These are phyloP conservation scores for Physcomitrium patens DNA, from an alignment of 225 moss, liverwort and hornwort genomes.

Conservation along the genomic window DNA sequence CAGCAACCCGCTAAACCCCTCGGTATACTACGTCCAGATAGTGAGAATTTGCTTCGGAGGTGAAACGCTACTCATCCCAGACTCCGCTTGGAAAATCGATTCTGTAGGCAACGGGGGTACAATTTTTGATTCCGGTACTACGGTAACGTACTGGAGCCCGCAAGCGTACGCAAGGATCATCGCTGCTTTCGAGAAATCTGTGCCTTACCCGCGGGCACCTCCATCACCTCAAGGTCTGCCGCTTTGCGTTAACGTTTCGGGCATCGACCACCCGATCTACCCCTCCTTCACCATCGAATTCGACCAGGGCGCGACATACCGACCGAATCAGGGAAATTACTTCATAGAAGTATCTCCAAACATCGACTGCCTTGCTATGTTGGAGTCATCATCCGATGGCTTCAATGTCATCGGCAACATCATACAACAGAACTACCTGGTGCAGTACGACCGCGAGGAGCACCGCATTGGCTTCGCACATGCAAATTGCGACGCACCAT, in stretches of 20 bases:
- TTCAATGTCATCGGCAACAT: slow-evolving; percentile 76
- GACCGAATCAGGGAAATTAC: slow-evolving; percentile 59
- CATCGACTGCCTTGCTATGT: slow-evolving; percentile 72
- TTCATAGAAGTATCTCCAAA: slow-evolving; percentile 58
- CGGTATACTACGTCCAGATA: slow-evolving; percentile 65
- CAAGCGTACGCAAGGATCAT: slow-evolving; percentile 52
- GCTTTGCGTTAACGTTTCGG: slow-evolving; percentile 60
- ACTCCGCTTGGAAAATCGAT: slow-evolving; percentile 52
- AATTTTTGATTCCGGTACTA: slow-evolving; percentile 76
- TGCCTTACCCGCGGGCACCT: slow-evolving; percentile 49
- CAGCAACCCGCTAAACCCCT: slow-evolving; percentile 40
- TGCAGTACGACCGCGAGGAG: slow-evolving; percentile 66
- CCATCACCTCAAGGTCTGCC: slow-evolving; percentile 57
- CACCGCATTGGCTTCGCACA: slow-evolving; percentile 65
- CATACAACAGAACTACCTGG: slow-evolving; percentile 79
- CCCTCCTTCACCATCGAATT: slow-evolving; percentile 56
- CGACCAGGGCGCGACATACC: slow-evolving; percentile 57
- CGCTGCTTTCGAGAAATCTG: slow-evolving; percentile 38
- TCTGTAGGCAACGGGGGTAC: slow-evolving; percentile 65
- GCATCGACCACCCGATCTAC: slow-evolving; percentile 30
- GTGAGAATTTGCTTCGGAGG: slow-evolving; percentile 46
- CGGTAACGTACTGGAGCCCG: slow-evolving; percentile 64
- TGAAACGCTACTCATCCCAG: slow-evolving; percentile 39
- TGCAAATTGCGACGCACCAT: slow-evolving; percentile 59
- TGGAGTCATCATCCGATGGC: slow-evolving; percentile 42